phyloP scores from a whole-genome alignment of 2,329 filamentous ascomycete genomes.

The Aspergillus unguis region DNA sequence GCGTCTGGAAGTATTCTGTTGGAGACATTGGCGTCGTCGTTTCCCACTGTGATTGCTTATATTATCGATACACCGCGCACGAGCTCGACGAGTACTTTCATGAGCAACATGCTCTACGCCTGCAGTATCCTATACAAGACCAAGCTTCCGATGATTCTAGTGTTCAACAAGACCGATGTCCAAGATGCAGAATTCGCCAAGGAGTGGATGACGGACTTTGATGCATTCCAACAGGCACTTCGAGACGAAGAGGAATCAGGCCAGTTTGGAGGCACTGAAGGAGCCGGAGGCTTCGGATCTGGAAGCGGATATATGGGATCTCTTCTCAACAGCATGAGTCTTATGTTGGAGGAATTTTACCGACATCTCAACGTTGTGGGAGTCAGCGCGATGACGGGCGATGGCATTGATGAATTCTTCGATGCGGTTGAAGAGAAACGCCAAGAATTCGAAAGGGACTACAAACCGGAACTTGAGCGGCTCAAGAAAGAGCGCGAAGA shows the following conservation, averaged over 20 bases:
- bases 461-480: slow-evolving; percentile 84
- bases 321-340: slow-evolving; percentile 92
- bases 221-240: slow-evolving; percentile 86
- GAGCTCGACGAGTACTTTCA: slow-evolving; percentile 91
- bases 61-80: slow-evolving; percentile 95
- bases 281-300: slow-evolving; percentile 56
- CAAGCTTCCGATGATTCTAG: slow-evolving; percentile 95
- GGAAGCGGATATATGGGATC: slow-evolving; percentile 96
- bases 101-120: slow-evolving; percentile 99
- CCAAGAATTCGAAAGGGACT: slow-evolving; percentile 83
- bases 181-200: slow-evolving; percentile 87
- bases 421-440: slow-evolving; percentile 81
- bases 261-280: slow-evolving; percentile 68
- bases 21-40: slow-evolving; percentile 85
- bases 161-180: slow-evolving; percentile 98
- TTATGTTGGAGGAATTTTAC: slow-evolving; percentile 97
- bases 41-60: slow-evolving; percentile 96
- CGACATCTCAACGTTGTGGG: slow-evolving; percentile 88
- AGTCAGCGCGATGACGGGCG: slow-evolving; percentile 88
- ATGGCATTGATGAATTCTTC: slow-evolving; percentile 92
- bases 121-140: slow-evolving; percentile 99
- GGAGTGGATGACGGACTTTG: slow-evolving; percentile 99
- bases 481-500: slow-evolving; percentile 72
- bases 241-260: slow-evolving; percentile 74
- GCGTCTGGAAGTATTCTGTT: slow-evolving; percentile 92